phyloP scores from a whole-genome alignment of 225 moss, liverwort and hornwort species.

The Straminergon stramineum region DNA sequence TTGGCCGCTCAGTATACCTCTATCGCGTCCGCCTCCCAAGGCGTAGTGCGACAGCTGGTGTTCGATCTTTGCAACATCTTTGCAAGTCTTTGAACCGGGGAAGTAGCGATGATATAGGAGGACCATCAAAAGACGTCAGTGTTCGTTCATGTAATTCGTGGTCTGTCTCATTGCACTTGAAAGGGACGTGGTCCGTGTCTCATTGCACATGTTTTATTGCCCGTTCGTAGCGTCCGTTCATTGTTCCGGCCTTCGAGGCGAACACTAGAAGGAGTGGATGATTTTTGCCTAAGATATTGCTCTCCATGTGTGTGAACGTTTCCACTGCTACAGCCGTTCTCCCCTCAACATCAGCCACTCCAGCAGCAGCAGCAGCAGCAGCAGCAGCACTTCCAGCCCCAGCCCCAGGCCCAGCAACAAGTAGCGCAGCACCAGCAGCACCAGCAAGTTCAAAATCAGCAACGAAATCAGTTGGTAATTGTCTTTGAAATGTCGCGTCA shows the following conservation, averaged over 20 bases:
- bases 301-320: background rate
- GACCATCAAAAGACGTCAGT: too few relatives aligned
- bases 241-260: background rate
- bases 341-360: constrained; percentile 26
- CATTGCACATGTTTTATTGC: background rate
- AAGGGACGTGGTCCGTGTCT: background rate
- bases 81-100: background rate
- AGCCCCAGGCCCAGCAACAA: constrained; percentile 35
- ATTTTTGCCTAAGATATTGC: background rate
- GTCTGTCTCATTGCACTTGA: background rate
- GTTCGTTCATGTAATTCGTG: background rate
- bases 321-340: constrained; percentile 13
- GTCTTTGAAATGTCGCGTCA: background rate
- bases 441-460: constrained; percentile 15
- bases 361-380: background rate
- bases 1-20: background rate
- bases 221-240: background rate
- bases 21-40: background rate
- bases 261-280: background rate
- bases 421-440: constrained; percentile 23
- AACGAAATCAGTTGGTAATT: constrained; percentile 21
- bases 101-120: background rate
- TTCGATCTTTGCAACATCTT: background rate
- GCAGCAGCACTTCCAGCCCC: constrained; percentile 16
- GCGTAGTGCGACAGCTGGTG: background rate